phyloP scores from a whole-genome alignment of 495 filamentous ascomycete genomes.

The Friedmanniomyces simplex region DNA sequence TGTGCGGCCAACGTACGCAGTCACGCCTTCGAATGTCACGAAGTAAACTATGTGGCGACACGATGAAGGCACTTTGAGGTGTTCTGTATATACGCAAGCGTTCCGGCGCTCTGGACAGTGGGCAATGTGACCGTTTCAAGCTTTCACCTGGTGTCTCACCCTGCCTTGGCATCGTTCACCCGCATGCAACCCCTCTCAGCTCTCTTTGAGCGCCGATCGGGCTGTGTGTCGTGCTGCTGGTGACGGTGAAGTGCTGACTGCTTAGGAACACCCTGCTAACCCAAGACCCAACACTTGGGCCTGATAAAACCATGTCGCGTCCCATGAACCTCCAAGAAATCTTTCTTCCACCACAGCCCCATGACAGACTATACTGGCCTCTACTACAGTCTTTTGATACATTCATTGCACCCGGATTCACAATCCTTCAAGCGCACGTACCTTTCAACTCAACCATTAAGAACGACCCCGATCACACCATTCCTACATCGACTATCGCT shows the following conservation, averaged over 20 bases:
- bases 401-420: no score
- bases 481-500: no score
- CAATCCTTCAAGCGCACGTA: no score
- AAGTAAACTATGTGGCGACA: slow-evolving; percentile 31
- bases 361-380: no score
- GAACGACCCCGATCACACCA: no score
- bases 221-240: neutral
- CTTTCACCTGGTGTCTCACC: neutral
- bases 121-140: neutral
- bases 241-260: neutral
- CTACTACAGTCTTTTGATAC: no score
- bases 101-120: neutral
- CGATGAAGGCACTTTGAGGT: neutral
- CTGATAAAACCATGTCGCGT: no score
- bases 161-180: neutral
- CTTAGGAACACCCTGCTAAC: no score
- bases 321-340: no score
- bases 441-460: no score
- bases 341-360: no score
- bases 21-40: slow-evolving; percentile 43
- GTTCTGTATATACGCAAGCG: neutral
- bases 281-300: no score
- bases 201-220: neutral
- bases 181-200: neutral
- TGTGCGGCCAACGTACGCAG: slow-evolving; percentile 60